These are phyloP conservation scores for Ceratocystis papillata DNA, from an alignment of 2,329 filamentous ascomycete species.

Conservation along the genomic window DNA sequence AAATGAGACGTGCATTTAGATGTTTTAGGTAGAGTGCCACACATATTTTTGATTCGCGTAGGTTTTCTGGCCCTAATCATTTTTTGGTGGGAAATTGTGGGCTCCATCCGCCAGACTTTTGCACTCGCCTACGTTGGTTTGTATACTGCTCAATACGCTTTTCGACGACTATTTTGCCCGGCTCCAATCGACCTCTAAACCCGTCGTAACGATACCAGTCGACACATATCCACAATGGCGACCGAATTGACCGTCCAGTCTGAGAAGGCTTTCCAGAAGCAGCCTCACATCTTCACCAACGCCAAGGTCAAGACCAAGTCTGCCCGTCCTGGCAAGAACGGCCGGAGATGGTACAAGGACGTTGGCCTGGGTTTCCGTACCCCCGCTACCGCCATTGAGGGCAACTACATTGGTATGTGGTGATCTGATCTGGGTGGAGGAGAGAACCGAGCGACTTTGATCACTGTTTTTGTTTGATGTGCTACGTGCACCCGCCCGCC, in stretches of 20 bases:
- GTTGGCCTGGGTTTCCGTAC: constrained; percentile 98
- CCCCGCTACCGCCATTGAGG: constrained; percentile 97
- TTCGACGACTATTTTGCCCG: constrained; percentile 24
- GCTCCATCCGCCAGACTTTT: constrained; percentile 24
- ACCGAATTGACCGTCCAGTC: constrained; percentile 99
- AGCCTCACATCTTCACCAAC: constrained; percentile 99
- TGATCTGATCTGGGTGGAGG: constrained; percentile 11
- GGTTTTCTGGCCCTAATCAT: constrained; percentile 25
- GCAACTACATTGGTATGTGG: constrained; percentile 92
- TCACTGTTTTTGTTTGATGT: not conserved
- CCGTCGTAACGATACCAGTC: constrained; percentile 25
- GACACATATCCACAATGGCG: constrained; percentile 54
- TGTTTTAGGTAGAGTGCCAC: constrained; percentile 19
- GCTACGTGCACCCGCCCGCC: too few species aligned
- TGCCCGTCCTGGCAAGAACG: constrained; percentile 77
- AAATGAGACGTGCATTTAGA: not conserved
- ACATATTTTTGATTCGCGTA: constrained; percentile 17
- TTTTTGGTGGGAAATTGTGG: constrained; percentile 24
- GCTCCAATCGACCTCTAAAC: constrained; percentile 22
- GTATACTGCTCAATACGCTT: constrained; percentile 19
- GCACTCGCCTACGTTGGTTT: constrained; percentile 22
- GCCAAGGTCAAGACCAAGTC: constrained; percentile 82
- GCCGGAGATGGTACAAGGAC: constrained; percentile 96
- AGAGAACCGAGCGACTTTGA: not conserved
- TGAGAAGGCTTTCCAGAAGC: constrained; percentile 99